Conservation (phyloP, 805 yeast species). For the Cyberlindnera galapagoensis region DNA sequence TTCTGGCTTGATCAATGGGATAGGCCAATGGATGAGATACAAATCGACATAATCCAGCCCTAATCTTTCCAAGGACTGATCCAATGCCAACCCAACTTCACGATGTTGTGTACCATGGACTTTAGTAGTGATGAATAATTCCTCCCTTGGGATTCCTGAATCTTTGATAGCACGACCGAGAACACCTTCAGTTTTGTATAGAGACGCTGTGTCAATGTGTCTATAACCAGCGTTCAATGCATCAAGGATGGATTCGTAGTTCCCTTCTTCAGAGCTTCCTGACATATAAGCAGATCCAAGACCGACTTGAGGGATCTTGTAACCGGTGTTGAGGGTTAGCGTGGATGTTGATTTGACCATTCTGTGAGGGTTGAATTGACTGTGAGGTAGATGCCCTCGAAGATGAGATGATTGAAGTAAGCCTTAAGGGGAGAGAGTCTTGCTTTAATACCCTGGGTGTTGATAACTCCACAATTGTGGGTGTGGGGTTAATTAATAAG, state of each 20-base stretch:
- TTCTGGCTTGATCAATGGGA: conserved; percentile 45
- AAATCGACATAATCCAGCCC: conserved; percentile 74
- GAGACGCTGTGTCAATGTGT: conserved; percentile 57
- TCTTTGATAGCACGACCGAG: conserved; percentile 46
- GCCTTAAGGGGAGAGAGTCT: no score
- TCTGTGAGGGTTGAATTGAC: no score
- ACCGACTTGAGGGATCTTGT: conserved; percentile 45
- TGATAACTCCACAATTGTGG: no score
- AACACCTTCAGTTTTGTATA: conserved; percentile 49
- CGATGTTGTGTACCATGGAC: conserved; percentile 45
- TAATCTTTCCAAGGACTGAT: conserved; percentile 52
- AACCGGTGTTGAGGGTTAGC: conserved; percentile 40
- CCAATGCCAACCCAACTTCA: conserved; percentile 45
- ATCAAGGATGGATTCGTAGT: conserved; percentile 14
- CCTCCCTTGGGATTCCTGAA: conserved; percentile 57
- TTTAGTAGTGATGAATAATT: conserved; percentile 67
- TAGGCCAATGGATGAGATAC: conserved; percentile 82
- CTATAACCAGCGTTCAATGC: conserved; percentile 41
- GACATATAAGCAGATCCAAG: conserved; percentile 44
- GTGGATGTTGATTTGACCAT: no score
- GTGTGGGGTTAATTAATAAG: no score
- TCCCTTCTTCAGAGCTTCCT: conserved; percentile 30
- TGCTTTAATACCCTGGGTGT: no score
- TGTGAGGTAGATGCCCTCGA: no score
- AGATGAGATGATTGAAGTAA: no score